Evolutionary conservation across 2,329 filamentous ascomycete species (phyloP).

Genomic region (Penicillium sp.): DNA sequence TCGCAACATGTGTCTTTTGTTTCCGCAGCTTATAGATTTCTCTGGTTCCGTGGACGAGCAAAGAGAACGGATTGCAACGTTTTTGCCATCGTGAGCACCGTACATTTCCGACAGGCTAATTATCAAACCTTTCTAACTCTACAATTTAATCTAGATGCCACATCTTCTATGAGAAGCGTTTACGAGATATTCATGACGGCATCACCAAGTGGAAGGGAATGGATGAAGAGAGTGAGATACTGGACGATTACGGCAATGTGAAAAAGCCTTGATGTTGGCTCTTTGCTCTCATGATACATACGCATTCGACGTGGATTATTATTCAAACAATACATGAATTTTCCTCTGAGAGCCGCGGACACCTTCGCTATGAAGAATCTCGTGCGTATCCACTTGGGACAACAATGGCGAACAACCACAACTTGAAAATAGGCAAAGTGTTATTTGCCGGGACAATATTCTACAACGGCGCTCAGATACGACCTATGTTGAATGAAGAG

Average conservation of each 20-base stretch:
- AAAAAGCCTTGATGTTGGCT: neutral
- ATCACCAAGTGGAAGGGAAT: slow-evolving; percentile 5
- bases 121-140: neutral
- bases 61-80: slow-evolving; percentile 34
- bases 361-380: no score
- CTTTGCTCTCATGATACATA: no score
- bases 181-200: slow-evolving; percentile 2
- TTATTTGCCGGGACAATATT: no score
- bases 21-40: slow-evolving; percentile 65
- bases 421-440: no score
- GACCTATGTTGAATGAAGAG: no score
- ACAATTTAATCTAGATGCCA: neutral
- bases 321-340: no score
- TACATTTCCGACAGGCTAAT: neutral
- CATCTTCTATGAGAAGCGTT: slow-evolving; percentile 5
- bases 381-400: no score
- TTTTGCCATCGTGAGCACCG: slow-evolving; percentile 1
- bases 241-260: slow-evolving; percentile 1
- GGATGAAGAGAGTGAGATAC: slow-evolving; percentile 1
- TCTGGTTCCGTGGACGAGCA: slow-evolving; percentile 42
- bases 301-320: no score
- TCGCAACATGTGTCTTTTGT: slow-evolving; percentile 73
- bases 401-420: no score
- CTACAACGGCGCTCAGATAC: no score
- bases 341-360: no score